Evolutionary conservation across 331 rosid species (phyloP).

Genomic region (Prunus yedoensis): DNA sequence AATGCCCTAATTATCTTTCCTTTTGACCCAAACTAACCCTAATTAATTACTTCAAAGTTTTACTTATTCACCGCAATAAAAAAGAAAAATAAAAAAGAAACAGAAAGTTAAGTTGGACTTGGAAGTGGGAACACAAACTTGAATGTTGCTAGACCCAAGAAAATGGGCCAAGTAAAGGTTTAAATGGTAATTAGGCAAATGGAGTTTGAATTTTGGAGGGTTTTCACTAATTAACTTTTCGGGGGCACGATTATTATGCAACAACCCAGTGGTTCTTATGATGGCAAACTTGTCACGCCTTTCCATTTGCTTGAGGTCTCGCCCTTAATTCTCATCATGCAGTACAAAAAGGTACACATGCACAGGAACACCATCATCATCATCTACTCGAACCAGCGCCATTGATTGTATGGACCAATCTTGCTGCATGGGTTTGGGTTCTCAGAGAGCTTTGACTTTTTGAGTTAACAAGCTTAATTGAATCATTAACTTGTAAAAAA

Average conservation of each 20-base stretch:
- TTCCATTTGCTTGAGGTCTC: conserved; percentile 30
- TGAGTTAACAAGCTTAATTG: conserved; percentile 37
- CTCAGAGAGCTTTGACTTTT: conserved; percentile 37
- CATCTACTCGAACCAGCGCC: conserved; percentile 27
- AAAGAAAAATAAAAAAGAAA: neutral
- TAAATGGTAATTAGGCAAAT: neutral
- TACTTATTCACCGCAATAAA: neutral
- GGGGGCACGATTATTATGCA: conserved; percentile 45
- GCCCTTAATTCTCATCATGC: conserved; percentile 29
- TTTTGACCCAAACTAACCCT: neutral
- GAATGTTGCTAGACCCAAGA: conserved; percentile 16
- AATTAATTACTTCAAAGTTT: neutral
- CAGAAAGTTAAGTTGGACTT: neutral
- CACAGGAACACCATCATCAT: conserved; percentile 25
- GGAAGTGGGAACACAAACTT: conserved; percentile 32
- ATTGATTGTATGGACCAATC: conserved; percentile 52
- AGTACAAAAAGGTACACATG: conserved; percentile 38
- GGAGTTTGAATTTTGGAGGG: neutral
- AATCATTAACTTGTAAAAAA: conserved; percentile 17
- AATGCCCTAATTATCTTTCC: neutral
- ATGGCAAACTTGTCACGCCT: conserved; percentile 62
- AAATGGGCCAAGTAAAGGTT: neutral
- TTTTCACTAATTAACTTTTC: conserved; percentile 13
- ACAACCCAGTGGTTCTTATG: conserved; percentile 51
- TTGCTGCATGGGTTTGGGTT: conserved; percentile 26